Percentiles rank a stretch among this genome's conserved stretches.
Conservation (phyloP, 495 filamentous ascomycete species). For the Podospora bellae-mahoneyi region DNA sequence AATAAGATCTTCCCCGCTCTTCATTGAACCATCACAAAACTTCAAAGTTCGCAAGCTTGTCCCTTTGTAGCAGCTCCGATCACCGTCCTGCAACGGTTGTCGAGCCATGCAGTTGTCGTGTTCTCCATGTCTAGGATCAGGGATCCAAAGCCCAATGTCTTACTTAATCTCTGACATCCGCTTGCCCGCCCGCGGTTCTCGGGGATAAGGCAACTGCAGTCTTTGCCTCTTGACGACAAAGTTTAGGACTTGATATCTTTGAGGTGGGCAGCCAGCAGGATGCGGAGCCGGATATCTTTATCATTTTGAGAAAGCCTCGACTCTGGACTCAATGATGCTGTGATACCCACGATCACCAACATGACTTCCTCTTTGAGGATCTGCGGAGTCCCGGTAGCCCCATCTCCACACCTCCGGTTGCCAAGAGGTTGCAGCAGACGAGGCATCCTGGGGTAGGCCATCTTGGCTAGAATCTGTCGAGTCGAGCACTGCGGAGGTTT, state of each 20-base stretch:
- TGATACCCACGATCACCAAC: not conserved
- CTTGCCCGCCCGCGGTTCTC: not conserved
- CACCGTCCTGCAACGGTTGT: not conserved
- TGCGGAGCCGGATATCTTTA: too few species aligned
- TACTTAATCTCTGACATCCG: not conserved
- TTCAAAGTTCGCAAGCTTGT: not conserved
- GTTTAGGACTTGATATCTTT: not conserved
- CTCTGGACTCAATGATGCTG: not conserved
- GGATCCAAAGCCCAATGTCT: not conserved
- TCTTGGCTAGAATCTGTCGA: slow-evolving; percentile 17
- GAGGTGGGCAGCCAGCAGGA: too few species aligned
- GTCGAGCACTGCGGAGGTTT: slow-evolving; percentile 22
- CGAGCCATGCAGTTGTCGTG: not conserved
- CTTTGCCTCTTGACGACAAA: not conserved
- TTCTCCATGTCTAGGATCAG: not conserved
- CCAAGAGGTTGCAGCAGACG: slow-evolving; percentile 18
- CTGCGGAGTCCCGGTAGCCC: not conserved
- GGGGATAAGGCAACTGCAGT: not conserved
- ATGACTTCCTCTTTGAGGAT: not conserved
- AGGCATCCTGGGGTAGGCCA: slow-evolving; percentile 14
- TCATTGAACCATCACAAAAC: not conserved
- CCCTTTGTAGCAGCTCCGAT: not conserved
- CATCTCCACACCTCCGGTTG: slow-evolving; percentile 4
- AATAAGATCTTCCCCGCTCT: not conserved
- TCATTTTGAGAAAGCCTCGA: not conserved